Conservation (phyloP, 805 yeast species). For the Barnettozyma californica region DNA sequence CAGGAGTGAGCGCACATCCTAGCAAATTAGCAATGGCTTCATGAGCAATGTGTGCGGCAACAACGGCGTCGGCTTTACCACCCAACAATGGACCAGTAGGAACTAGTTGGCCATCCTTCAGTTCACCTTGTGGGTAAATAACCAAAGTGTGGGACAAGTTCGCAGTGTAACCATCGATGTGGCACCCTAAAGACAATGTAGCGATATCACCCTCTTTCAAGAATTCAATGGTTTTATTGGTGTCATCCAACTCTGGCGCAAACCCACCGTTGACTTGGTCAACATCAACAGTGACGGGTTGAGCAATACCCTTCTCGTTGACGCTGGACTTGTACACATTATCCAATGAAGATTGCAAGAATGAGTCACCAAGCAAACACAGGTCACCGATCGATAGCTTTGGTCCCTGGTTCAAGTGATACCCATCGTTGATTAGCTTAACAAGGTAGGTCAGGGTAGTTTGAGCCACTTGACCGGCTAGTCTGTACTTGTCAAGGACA, state of each 20-base stretch:
- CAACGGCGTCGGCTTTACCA: slow-evolving; percentile 78
- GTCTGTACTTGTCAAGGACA: slow-evolving; percentile 75
- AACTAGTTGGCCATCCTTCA: slow-evolving; percentile 28
- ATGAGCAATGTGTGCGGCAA: slow-evolving; percentile 84
- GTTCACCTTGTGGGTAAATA: slow-evolving; percentile 62
- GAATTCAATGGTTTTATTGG: slow-evolving; percentile 30
- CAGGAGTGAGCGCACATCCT: slow-evolving; percentile 70
- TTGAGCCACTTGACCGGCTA: slow-evolving; percentile 86
- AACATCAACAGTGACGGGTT: slow-evolving; percentile 85
- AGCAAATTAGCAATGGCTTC: slow-evolving; percentile 79
- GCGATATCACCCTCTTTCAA: slow-evolving; percentile 79
- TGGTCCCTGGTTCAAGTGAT: slow-evolving; percentile 48
- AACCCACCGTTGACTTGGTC: slow-evolving; percentile 75
- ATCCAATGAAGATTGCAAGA: slow-evolving; percentile 53
- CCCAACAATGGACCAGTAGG: slow-evolving; percentile 84
- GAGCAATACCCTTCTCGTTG: slow-evolving; percentile 86
- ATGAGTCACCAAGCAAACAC: slow-evolving; percentile 79
- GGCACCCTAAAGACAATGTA: slow-evolving; percentile 82
- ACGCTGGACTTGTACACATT: slow-evolving; percentile 57
- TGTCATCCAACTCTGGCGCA: slow-evolving; percentile 79
- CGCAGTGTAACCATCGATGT: slow-evolving; percentile 92
- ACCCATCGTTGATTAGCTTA: slow-evolving; percentile 64
- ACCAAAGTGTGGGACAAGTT: slow-evolving; percentile 83
- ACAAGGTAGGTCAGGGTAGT: slow-evolving; percentile 67
- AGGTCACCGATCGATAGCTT: slow-evolving; percentile 54